phyloP scores from a whole-genome alignment of 2,329 filamentous ascomycete genomes.

The Fusarium continuum region DNA sequence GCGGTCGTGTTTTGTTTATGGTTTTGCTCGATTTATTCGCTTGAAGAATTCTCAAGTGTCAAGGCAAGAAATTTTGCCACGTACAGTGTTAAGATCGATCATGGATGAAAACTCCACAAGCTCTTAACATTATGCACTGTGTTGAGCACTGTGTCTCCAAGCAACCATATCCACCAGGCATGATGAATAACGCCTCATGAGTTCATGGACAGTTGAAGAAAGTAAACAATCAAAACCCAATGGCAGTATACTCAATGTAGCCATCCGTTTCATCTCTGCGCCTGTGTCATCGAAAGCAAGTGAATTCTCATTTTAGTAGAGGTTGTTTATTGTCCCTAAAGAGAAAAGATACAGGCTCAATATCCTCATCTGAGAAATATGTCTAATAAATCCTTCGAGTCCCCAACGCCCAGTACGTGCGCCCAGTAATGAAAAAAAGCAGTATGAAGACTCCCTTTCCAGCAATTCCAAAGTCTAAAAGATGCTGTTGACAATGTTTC shows the following conservation, averaged over 20 bases:
- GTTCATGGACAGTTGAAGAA: not conserved
- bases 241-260: no score
- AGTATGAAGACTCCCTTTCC: not conserved
- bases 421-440: slow-evolving; percentile 2
- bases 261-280: no score
- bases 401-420: slow-evolving; percentile 28
- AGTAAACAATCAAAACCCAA: not conserved
- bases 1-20: slow-evolving; percentile 7
- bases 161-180: slow-evolving; percentile 18
- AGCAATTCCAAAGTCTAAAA: slow-evolving; percentile 63
- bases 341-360: not conserved
- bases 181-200: slow-evolving; percentile 23
- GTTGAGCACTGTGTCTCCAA: slow-evolving; percentile 4
- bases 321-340: not conserved
- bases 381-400: slow-evolving; percentile 10
- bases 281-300: no score
- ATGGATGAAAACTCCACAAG: not conserved
- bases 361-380: slow-evolving; percentile 2
- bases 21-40: slow-evolving; percentile 1
- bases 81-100: slow-evolving; percentile 34
- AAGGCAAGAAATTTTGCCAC: slow-evolving; percentile 38
- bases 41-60: slow-evolving; percentile 16
- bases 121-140: slow-evolving; percentile 3
- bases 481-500: slow-evolving; percentile 89
- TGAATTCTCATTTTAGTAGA: not conserved